Base-by-base conservation (phyloP, 2,329 filamentous ascomycete species). In the Phialophora tarda region DNA sequence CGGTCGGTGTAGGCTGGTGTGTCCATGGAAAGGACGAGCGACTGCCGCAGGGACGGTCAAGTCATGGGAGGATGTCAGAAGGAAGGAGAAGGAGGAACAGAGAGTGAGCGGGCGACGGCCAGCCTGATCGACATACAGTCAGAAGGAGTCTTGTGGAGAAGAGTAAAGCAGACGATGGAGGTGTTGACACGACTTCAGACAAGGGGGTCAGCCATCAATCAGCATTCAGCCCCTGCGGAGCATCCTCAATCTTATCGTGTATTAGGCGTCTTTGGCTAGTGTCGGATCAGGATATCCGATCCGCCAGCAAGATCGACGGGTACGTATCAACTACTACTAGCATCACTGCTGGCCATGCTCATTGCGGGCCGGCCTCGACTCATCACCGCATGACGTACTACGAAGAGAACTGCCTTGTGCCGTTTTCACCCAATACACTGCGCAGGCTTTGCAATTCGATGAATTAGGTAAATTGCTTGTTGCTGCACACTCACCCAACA, bases 1-100 rank as follows among this genome's bases (percentile, higher is more conserved):
- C 59, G 63, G 58, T 72, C 71, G 66, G 38, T 59, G 56, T 69
- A 70, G 54, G 69, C 55, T 32, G 53, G 44, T 14, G 65, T 62
- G 59, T 69, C 71, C 71, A 72, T 72, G 64, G 64, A 38, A 63
- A 53, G 55, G 60, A 48, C 32, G 34, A 47, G 60, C 48, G 38
- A 48, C 32, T 28, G 51, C 21, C 21, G 60, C 34, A 62, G 38
- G 50, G 24, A 21, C 47, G 21, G 3, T 30, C 38, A 47, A 62
- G 51, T 55, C 60, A 62, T 62, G 32, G 53, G 34, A 26, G 28
- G 14, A 7, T 8, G 48, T 28, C 44, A 41, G 44, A 38, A 6
- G 48, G 59, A 61, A 53, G 34, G 48, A 54, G 59, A 61, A 53
- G 34, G 48, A 54, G 32, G n/a, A 44, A 41, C 28, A 28, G 54